These are phyloP conservation scores for Gentiana dahurica DNA, from an alignment of 257 asterid genomes.

Conservation along the genomic window DNA sequence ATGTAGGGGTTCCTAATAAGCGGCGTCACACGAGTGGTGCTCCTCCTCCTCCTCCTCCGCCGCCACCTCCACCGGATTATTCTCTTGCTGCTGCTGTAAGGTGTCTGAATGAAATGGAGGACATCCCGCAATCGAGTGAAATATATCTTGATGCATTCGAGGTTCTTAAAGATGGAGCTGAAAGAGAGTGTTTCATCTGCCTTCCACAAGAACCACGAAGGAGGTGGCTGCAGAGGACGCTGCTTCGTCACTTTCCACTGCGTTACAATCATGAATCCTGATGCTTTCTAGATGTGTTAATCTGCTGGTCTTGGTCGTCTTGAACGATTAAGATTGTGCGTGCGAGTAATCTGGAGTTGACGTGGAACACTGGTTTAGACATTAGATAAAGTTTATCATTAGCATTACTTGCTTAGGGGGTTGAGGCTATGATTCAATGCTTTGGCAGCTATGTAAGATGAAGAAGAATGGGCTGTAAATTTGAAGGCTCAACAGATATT, in stretches of 20 bases:
- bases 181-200: conserved; percentile 77
- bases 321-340: too few species aligned
- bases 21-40: conserved; percentile 2
- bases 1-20: conserved; percentile 33
- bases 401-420: too few species aligned
- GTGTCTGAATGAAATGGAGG: conserved; percentile 78
- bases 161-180: conserved; percentile 56
- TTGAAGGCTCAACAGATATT: too few species aligned
- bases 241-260: conserved; percentile 58
- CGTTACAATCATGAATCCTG: conserved; percentile 44
- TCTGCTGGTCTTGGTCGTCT: background rate
- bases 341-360: too few species aligned
- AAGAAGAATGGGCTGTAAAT: too few species aligned
- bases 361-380: too few species aligned
- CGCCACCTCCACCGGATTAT: conserved; percentile 32
- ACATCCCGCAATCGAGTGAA: conserved; percentile 69
- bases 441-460: too few species aligned
- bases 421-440: too few species aligned
- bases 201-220: conserved; percentile 84
- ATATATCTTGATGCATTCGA: conserved; percentile 92
- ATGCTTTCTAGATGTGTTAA: background rate
- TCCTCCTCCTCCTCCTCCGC: background rate
- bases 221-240: conserved; percentile 85
- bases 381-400: too few species aligned
- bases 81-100: conserved; percentile 54